Conservation (phyloP, 176 grass and related monocot species). For the Hyparrhenia diplandra region DNA sequence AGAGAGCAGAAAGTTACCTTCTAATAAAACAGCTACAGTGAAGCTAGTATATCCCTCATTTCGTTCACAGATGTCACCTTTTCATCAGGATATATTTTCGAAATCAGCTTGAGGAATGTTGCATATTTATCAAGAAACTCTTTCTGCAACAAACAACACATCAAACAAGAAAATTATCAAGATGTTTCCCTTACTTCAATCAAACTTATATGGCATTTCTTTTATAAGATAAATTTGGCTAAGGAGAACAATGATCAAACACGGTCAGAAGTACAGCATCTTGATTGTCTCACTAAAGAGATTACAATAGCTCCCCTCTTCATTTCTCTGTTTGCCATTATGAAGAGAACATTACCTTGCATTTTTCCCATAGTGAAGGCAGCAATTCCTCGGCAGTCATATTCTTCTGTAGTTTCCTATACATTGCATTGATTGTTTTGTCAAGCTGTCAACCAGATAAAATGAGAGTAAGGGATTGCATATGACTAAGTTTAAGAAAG, state of each 20-base stretch:
- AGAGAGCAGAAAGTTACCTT: slow-evolving; percentile 27
- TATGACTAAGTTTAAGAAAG: background rate
- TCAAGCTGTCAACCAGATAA: slow-evolving; percentile 59
- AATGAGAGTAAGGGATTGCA: background rate
- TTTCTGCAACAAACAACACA: slow-evolving; percentile 51
- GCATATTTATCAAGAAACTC: slow-evolving; percentile 92
- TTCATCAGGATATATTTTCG: slow-evolving; percentile 89
- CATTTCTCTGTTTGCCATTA: background rate
- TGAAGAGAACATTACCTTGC: slow-evolving; percentile 65
- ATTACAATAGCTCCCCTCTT: background rate
- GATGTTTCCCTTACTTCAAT: background rate
- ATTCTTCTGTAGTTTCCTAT: slow-evolving; percentile 96
- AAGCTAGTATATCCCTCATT: slow-evolving; percentile 62
- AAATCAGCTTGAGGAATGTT: slow-evolving; percentile 75
- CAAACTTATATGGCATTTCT: background rate
- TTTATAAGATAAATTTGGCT: background rate
- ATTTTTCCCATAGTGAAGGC: slow-evolving; percentile 91
- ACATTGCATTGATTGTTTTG: slow-evolving; percentile 91
- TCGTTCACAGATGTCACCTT: slow-evolving; percentile 55
- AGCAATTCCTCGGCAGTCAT: slow-evolving; percentile 85
- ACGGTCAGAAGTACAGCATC: background rate
- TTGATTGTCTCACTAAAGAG: background rate
- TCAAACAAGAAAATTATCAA: background rate
- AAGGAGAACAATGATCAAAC: slow-evolving; percentile 1
- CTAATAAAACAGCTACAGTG: slow-evolving; percentile 35